These are phyloP conservation scores for Ganoderma lucidum DNA, from an alignment of 1,284 basidiomycete species.

Conservation along the genomic window DNA sequence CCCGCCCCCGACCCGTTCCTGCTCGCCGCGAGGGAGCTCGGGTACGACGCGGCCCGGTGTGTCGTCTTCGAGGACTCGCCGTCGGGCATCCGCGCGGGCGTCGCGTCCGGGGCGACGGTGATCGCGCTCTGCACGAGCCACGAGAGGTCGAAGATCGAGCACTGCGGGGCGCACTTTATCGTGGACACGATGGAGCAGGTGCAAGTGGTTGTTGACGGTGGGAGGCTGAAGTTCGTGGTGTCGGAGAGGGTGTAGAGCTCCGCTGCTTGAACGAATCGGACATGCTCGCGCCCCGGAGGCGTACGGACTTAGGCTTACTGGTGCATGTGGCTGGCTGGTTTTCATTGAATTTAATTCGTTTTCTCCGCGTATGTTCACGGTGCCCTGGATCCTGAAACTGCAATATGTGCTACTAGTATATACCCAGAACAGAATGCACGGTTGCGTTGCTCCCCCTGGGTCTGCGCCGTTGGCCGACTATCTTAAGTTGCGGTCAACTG, in stretches of 20 bases:
- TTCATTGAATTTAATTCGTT: no score
- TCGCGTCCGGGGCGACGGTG: conserved; percentile 76
- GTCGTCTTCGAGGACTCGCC: conserved; percentile 83
- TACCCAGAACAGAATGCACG: no score
- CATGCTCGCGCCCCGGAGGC: conserved; percentile 3
- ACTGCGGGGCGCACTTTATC: conserved; percentile 51
- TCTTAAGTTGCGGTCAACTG: no score
- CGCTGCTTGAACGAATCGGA: neutral
- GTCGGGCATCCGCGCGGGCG: conserved; percentile 75
- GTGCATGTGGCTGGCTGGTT: no score
- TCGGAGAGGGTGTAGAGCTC: neutral
- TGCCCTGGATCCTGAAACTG: no score
- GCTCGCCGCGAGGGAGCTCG: conserved; percentile 76
- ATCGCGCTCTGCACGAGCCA: conserved; percentile 81
- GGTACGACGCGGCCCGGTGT: conserved; percentile 62
- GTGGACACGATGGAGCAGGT: conserved; percentile 69
- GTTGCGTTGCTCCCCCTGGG: no score
- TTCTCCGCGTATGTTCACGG: no score
- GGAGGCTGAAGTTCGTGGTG: conserved; percentile 48
- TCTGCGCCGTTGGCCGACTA: no score
- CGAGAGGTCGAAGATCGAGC: conserved; percentile 54
- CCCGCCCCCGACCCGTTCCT: conserved; percentile 80
- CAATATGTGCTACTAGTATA: no score
- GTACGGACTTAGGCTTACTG: neutral
- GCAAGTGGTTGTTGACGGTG: conserved; percentile 50